A percentile compares a stretch with the other conserved stretches of the same genome.
phyloP scores from a whole-genome alignment of 805 yeast genomes.

The Sugiyamaella marilandica region DNA sequence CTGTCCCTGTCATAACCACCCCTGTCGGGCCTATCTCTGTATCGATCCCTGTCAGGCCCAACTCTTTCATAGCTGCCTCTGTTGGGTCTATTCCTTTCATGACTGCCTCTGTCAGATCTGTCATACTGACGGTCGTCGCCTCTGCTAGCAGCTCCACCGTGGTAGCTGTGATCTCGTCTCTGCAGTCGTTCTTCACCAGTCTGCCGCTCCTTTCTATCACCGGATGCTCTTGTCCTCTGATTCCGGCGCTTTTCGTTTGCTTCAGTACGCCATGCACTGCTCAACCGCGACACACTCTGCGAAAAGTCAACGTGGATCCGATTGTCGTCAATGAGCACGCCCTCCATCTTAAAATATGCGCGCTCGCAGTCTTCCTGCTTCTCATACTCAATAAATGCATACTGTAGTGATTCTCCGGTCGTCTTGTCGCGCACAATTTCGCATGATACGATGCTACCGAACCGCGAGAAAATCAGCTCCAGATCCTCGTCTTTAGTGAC shows the following conservation, averaged over 20 bases:
- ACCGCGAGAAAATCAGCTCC: conserved; percentile 52
- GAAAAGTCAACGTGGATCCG: conserved; percentile 65
- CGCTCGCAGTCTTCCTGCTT: conserved; percentile 47
- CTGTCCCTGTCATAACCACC: conserved; percentile 6
- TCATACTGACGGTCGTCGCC: too few relatives aligned
- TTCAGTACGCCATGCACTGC: conserved; percentile 25
- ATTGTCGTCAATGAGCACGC: conserved; percentile 58
- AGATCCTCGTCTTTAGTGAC: conserved; percentile 56
- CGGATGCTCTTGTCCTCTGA: not conserved
- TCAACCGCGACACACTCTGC: conserved; percentile 43
- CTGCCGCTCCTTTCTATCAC: not conserved
- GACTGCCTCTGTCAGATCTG: not conserved
- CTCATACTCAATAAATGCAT: conserved; percentile 60
- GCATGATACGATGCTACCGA: conserved; percentile 50
- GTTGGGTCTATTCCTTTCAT: not conserved
- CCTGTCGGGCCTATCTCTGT: too few relatives aligned
- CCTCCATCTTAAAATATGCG: conserved; percentile 61
- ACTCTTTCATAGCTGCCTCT: not conserved
- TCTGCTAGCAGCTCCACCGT: conserved; percentile 1
- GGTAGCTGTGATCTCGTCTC: not conserved
- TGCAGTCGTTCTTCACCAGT: not conserved
- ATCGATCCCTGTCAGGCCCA: not conserved
- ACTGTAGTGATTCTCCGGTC: conserved; percentile 49
- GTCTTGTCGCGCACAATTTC: conserved; percentile 47
- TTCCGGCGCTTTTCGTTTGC: conserved; percentile 12